These are phyloP conservation scores for Fusarium anguioides DNA, from an alignment of 2,329 filamentous ascomycete genomes.

Conservation along the genomic window DNA sequence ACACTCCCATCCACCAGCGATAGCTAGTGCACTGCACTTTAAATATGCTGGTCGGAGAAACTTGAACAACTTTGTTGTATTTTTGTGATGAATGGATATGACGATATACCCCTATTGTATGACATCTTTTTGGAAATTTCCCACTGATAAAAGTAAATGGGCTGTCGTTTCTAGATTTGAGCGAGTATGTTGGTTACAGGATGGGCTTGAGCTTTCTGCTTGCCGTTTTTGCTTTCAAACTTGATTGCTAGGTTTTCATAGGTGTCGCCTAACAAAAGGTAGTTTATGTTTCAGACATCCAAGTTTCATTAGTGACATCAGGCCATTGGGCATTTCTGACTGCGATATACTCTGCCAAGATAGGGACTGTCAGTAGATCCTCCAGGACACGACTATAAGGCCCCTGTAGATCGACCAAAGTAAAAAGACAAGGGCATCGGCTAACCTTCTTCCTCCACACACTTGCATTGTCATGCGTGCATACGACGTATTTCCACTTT, in stretches of 20 bases:
- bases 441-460: neutral
- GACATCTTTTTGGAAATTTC: neutral
- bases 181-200: neutral
- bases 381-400: neutral
- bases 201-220: neutral
- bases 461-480: neutral
- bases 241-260: neutral
- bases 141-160: neutral
- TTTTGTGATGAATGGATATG: neutral
- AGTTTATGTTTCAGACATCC: neutral
- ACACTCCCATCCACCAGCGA: constrained; percentile 1
- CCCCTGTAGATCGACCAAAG: constrained; percentile 3
- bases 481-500: constrained; percentile 13
- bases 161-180: neutral
- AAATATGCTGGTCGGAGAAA: neutral
- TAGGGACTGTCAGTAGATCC: neutral
- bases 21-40: neutral
- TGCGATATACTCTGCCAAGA: neutral
- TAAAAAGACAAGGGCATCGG: constrained; percentile 1
- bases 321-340: neutral
- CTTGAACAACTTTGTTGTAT: neutral
- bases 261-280: neutral
- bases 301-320: neutral
- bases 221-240: neutral
- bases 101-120: constrained; percentile 19